Evolutionary conservation across 768 basidiomycete genomes (phyloP).

Genomic region (Plicaturopsis crispa): DNA sequence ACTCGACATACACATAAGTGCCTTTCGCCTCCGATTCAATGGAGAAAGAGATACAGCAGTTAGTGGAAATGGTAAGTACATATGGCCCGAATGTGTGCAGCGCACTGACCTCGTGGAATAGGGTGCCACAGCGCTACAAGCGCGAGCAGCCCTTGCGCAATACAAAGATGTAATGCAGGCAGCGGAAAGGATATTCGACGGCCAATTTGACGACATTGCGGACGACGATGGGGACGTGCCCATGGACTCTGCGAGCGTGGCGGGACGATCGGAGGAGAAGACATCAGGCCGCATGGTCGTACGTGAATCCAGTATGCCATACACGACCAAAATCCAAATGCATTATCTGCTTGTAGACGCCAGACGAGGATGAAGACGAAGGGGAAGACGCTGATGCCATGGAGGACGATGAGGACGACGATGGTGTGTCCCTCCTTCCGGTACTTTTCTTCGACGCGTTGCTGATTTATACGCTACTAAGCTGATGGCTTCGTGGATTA

Average conservation of each 20-base stretch:
- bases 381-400: slow-evolving; percentile 41
- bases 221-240: slow-evolving; percentile 43
- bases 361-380: slow-evolving; percentile 46
- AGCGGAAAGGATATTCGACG: slow-evolving; percentile 79
- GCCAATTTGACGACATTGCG: slow-evolving; percentile 72
- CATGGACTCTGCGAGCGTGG: slow-evolving; percentile 24
- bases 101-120: slow-evolving; percentile 20
- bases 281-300: no score
- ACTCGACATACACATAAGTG: no score
- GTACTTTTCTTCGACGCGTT: neutral
- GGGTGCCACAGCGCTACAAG: slow-evolving; percentile 81
- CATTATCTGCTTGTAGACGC: slow-evolving; percentile 41
- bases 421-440: slow-evolving; percentile 24
- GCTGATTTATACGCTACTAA: slow-evolving; percentile 7
- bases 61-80: slow-evolving; percentile 50
- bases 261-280: neutral
- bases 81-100: slow-evolving; percentile 2
- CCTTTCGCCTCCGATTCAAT: no score
- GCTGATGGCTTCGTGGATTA: slow-evolving; percentile 68
- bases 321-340: no score
- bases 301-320: no score
- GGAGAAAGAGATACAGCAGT: slow-evolving; percentile 50
- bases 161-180: slow-evolving; percentile 91
- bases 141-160: slow-evolving; percentile 72
- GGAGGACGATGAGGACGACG: slow-evolving; percentile 45